phyloP scores from a whole-genome alignment of 345 rosid genomes.

The Salix dunnii region DNA sequence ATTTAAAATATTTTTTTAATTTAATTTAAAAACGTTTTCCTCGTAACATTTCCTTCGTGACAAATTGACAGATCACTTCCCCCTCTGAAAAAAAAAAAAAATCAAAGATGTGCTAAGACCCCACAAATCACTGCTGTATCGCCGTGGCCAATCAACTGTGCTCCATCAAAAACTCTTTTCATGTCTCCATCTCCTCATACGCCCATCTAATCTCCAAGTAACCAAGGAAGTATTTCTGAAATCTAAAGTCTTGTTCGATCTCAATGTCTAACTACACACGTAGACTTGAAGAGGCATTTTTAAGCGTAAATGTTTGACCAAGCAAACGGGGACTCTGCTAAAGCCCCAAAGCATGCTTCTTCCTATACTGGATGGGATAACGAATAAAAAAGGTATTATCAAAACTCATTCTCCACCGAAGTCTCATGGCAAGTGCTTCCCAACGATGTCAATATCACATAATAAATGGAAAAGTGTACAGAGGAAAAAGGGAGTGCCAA shows the following conservation, averaged over 20 bases:
- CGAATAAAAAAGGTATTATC: not conserved
- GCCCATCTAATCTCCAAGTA: slow-evolving; percentile 8
- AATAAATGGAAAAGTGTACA: slow-evolving; percentile 1
- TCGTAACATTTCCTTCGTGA: slow-evolving; percentile 1
- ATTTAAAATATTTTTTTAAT: too few relatives aligned
- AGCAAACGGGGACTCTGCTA: not conserved
- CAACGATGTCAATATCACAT: slow-evolving; percentile 9
- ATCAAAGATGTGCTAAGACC: slow-evolving; percentile 5
- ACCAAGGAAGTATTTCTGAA: too few relatives aligned
- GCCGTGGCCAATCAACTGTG: not conserved
- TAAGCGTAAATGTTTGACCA: slow-evolving; percentile 16
- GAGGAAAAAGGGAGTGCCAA: not conserved
- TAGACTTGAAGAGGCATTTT: not conserved
- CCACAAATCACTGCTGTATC: slow-evolving; percentile 2
- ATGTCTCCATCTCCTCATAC: slow-evolving; percentile 7
- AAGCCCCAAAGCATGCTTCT: not conserved
- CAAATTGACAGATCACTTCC: not conserved
- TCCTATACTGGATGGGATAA: not conserved
- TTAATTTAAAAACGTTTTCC: too few relatives aligned
- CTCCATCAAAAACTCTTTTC: not conserved
- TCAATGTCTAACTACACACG: slow-evolving; percentile 7
- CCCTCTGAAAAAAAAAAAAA: not conserved
- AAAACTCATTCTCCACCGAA: slow-evolving; percentile 9
- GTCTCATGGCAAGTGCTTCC: slow-evolving; percentile 14
- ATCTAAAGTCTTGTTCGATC: slow-evolving; percentile 1